phyloP scores from a whole-genome alignment of 352 stramenopile genomes.

The Phytophthora melonis region DNA sequence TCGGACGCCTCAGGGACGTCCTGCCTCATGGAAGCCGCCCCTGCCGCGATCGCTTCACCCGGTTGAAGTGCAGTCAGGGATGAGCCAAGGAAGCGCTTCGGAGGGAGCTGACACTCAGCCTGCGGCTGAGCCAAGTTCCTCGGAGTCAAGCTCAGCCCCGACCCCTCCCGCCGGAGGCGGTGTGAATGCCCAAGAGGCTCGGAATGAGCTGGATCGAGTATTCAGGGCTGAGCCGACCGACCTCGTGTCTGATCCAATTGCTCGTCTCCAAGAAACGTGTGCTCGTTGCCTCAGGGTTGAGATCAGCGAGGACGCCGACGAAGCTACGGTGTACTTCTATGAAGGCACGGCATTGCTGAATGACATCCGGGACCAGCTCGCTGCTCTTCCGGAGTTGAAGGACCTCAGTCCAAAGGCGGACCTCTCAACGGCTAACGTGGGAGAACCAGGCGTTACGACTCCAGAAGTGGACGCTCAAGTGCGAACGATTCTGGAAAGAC shows the following conservation, averaged over 20 bases:
- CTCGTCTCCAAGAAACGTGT: background rate
- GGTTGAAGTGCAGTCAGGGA: no score
- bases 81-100: no score
- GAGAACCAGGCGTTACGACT: background rate
- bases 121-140: no score
- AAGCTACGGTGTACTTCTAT: conserved; percentile 6
- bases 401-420: conserved; percentile 2
- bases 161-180: no score
- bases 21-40: no score
- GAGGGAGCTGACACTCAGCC: no score
- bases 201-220: background rate
- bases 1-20: no score
- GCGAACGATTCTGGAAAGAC: background rate
- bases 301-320: background rate
- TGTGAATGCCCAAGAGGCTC: background rate
- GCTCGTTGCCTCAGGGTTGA: background rate
- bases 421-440: no score
- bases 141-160: no score
- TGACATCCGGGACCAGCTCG: conserved; percentile 4
- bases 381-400: background rate
- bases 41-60: no score
- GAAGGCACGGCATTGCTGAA: conserved; percentile 10
- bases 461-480: background rate
- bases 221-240: background rate
- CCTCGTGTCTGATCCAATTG: no score